phyloP scores from a whole-genome alignment of 768 basidiomycete species.

The Clathrus columnatus region DNA sequence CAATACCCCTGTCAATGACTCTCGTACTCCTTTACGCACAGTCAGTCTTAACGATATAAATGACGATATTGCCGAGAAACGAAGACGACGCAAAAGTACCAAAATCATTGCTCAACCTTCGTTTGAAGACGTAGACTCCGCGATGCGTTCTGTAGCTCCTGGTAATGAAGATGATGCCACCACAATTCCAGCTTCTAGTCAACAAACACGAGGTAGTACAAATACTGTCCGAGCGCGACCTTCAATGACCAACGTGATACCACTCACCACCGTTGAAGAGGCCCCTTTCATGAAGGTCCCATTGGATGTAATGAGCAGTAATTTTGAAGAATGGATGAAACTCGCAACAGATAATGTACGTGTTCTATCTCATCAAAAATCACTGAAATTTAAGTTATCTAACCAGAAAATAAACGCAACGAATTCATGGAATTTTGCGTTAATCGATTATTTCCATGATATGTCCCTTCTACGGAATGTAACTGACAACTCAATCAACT shows the following conservation, averaged over 20 bases:
- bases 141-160: slow-evolving; percentile 47
- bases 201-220: slow-evolving; percentile 41
- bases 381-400: slow-evolving; percentile 10
- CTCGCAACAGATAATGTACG: slow-evolving; percentile 96
- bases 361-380: background rate
- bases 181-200: slow-evolving; percentile 24
- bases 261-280: slow-evolving; percentile 49
- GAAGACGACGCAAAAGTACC: slow-evolving; percentile 69
- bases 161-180: slow-evolving; percentile 33
- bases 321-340: slow-evolving; percentile 99
- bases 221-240: background rate
- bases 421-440: slow-evolving; percentile 96
- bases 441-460: slow-evolving; percentile 99
- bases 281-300: slow-evolving; percentile 53
- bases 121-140: slow-evolving; percentile 31
- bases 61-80: slow-evolving; percentile 83
- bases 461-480: slow-evolving; percentile 92
- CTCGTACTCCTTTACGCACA: slow-evolving; percentile 33
- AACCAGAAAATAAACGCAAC: slow-evolving; percentile 93
- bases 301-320: slow-evolving; percentile 81
- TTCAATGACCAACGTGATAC: slow-evolving; percentile 13
- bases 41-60: slow-evolving; percentile 41
- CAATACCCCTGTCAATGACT: slow-evolving; percentile 14
- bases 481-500: slow-evolving; percentile 94
- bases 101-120: slow-evolving; percentile 41